phyloP scores from a whole-genome alignment of 345 rosid species.

The Geranium rotundifolium region DNA sequence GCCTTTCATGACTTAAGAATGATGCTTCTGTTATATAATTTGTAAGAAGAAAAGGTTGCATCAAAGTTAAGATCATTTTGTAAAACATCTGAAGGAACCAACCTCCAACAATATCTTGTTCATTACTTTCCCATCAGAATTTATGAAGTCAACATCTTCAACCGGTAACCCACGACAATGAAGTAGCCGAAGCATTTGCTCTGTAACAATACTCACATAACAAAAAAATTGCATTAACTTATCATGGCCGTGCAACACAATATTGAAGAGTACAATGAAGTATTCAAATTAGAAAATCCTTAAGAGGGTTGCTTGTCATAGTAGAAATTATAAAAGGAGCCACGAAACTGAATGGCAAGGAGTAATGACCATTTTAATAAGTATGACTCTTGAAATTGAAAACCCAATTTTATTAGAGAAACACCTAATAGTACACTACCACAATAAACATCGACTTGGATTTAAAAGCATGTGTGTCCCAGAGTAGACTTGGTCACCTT shows the following conservation, averaged over 20 bases:
- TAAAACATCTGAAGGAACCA: slow-evolving; percentile 14
- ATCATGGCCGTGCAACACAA: not conserved
- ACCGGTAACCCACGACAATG: slow-evolving; percentile 82
- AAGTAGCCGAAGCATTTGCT: slow-evolving; percentile 87
- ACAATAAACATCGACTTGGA: not conserved
- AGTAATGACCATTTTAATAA: not conserved
- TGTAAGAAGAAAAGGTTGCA: not conserved
- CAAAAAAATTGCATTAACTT: slow-evolving; percentile 1
- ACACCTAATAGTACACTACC: not conserved
- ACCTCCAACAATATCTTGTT: slow-evolving; percentile 84
- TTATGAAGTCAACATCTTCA: slow-evolving; percentile 90
- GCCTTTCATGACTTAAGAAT: too few relatives aligned
- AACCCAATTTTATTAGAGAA: too few relatives aligned
- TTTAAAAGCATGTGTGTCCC: not conserved
- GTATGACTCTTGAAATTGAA: not conserved
- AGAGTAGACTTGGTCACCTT: not conserved
- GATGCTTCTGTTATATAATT: too few relatives aligned
- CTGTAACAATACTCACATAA: slow-evolving; percentile 92
- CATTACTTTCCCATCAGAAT: slow-evolving; percentile 91
- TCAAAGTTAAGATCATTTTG: not conserved
- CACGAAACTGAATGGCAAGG: not conserved
- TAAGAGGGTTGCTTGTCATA: not conserved
- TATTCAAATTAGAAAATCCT: not conserved
- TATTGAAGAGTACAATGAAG: not conserved
- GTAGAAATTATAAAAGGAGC: too few relatives aligned